Base-by-base conservation (phyloP, 176 grass and related monocot species). In the Ananas comosus region DNA sequence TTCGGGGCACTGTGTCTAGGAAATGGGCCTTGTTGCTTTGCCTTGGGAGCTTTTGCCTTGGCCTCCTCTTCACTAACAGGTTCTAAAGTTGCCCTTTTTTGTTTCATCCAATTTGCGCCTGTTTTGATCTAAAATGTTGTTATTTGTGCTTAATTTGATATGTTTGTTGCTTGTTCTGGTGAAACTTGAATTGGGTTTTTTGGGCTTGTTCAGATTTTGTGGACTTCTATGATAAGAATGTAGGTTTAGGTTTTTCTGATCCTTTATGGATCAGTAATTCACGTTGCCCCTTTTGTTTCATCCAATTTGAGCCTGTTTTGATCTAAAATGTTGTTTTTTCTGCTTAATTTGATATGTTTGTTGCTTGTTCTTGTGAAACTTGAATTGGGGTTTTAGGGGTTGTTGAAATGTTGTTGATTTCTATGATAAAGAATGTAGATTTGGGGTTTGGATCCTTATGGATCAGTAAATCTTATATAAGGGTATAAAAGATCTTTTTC, bases 21-120 rank as follows among this genome's bases (percentile, higher is more conserved):
- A 86, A 72, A 67, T 89, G 88, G 83, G 81, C 85, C 19, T 51
- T 96, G 25, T 74, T 96, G 80, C 81, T 96, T 79, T 96, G 92
- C 81, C 79, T 88, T 68, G 85, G 92, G 48, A 85, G 92, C 85
- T 96, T 96, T 81, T 85, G 49, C 84, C 73, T 91, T 68, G 92
- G 88, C 49, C 79, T 96, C 14, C 78, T 96, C 86, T 96, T 96
- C 83, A 91, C 92, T 63, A 78, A 82, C 73, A 88, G 85, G 92
- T 96, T 12, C 57, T 42, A 42, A 10, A 12, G 53, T 72, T 88
- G 64, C 72, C 54, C 52, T 12, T 16, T 24, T 48, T 25, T 50
- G 33, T 42, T 42, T 42, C 33, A 42, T 52, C 12, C 61, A 2
- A 12, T 63, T 7, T 11, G 56, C 21, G n/a, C 28, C n/a, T 69